Base-by-base conservation (phyloP, 805 yeast genomes). In the Zygosaccharomyces pseudorouxii region DNA sequence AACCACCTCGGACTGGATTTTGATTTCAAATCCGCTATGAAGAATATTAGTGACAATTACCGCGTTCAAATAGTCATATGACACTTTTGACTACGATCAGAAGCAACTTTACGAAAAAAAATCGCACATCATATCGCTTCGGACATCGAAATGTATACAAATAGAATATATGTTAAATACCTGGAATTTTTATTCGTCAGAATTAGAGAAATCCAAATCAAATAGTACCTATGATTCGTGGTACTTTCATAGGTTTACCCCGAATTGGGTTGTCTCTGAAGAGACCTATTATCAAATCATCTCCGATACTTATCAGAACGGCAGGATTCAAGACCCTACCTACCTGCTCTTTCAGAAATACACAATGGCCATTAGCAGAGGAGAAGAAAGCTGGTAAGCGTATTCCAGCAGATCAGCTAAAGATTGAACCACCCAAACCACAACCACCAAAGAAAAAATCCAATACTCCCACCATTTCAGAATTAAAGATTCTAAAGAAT, bases 401-500 rank as follows among this genome's bases (percentile, higher is more conserved):
- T 7, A 25, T 33, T 12, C 22, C 30, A 6, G 30, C 39, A 22
- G 33, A n/a, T 3, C 45, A 38, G 18, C 46, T 45, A 5, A 51
- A 51, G 48, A 18, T 51, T 18, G 48, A 45, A 20, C 45, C 54
- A 4, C 54, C 54, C 16, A 51, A 47, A 18, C 45, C 51, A 12
- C 23, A 42, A 12, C 27, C n/a, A n/a, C 37, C 44, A 12, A 54
- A 51, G 31, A 27, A 40, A 11, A 46, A 46, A 20, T 54, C 60
- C 4, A 53, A 53, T 22, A 46, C 63, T 3, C 67, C 69, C 18
- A 62, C 65, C 3, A 59, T 71, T 3, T 71, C 76, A 5, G 77
- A 74, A 53, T 49, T 68, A 48, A 67, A 64, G 51, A 88, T 88
- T 65, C 68, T 88, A 49, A 75, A 72, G 57, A 83, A 86, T 44